phyloP scores from a whole-genome alignment of 2,329 filamentous ascomycete genomes.

The Arthroderma sp. region DNA sequence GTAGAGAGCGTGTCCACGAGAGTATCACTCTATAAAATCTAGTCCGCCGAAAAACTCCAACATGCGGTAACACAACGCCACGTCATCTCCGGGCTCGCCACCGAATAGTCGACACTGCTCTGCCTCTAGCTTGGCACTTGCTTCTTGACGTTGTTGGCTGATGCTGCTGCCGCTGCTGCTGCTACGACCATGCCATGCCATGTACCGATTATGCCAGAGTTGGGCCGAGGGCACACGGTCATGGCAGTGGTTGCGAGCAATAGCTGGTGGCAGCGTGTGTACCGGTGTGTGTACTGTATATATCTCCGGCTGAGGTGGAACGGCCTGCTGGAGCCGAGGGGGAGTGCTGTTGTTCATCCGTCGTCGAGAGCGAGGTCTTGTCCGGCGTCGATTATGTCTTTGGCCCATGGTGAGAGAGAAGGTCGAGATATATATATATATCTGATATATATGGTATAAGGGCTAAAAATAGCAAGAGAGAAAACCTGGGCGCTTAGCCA shows the following conservation, averaged over 20 bases:
- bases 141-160: not conserved
- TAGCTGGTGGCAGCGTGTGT: not conserved
- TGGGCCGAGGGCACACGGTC: constrained; percentile 22
- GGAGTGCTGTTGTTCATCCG: constrained; percentile 17
- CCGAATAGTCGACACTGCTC: constrained; percentile 37
- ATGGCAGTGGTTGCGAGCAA: constrained; percentile 1
- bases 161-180: constrained; percentile 20
- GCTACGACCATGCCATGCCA: constrained; percentile 28
- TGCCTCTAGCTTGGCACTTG: constrained; percentile 22
- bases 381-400: constrained; percentile 37
- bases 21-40: constrained; percentile 30
- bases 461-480: not conserved
- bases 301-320: not conserved
- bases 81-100: constrained; percentile 34
- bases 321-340: constrained; percentile 12
- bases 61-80: constrained; percentile 38
- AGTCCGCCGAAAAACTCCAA: constrained; percentile 39
- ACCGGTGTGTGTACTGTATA: not conserved
- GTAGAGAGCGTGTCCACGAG: not conserved
- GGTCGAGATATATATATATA: not conserved
- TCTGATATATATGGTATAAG: not conserved
- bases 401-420: constrained; percentile 29
- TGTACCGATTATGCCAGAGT: constrained; percentile 33
- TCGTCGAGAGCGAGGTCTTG: constrained; percentile 31
- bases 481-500: constrained; percentile 1